Evolutionary conservation across 2,329 filamentous ascomycete genomes (phyloP).

Genomic region (Monilinia polystroma): DNA sequence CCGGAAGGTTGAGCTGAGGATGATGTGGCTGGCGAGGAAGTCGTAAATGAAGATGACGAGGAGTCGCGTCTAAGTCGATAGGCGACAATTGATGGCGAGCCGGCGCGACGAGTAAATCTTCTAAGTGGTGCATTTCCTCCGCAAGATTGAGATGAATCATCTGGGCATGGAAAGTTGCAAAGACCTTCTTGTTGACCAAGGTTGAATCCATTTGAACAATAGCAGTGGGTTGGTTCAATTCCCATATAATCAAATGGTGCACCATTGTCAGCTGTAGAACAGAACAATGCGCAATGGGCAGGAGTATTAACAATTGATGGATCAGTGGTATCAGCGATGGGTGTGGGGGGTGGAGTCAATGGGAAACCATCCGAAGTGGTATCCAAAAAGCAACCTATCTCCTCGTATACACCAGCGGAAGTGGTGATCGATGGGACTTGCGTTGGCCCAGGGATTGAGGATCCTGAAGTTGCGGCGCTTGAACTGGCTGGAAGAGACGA

Average conservation of each 20-base stretch:
- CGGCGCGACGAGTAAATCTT: background rate
- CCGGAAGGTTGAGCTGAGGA: background rate
- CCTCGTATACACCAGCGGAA: background rate
- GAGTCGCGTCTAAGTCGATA: background rate
- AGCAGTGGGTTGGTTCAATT: constrained; percentile 15
- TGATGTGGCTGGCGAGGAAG: background rate
- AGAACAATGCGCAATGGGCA: constrained; percentile 2
- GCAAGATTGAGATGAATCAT: constrained; percentile 7
- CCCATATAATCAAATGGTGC: background rate
- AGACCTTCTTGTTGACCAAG: background rate
- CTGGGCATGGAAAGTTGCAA: constrained; percentile 16
- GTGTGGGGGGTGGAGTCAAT: constrained; percentile 6
- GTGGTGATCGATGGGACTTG: background rate
- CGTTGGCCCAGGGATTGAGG: constrained; percentile 9
- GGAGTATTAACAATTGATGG: background rate
- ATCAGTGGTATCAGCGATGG: background rate
- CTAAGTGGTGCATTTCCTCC: background rate
- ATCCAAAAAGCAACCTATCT: constrained; percentile 13
- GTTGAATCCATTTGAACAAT: constrained; percentile 15
- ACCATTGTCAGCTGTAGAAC: constrained; percentile 7
- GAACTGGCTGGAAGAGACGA: background rate
- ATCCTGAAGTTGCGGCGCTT: constrained; percentile 6
- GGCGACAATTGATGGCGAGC: constrained; percentile 6
- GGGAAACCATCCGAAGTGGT: constrained; percentile 6
- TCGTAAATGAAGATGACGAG: constrained; percentile 4